Base-by-base conservation (phyloP, 345 rosid genomes). In the Heritiera littoralis region DNA sequence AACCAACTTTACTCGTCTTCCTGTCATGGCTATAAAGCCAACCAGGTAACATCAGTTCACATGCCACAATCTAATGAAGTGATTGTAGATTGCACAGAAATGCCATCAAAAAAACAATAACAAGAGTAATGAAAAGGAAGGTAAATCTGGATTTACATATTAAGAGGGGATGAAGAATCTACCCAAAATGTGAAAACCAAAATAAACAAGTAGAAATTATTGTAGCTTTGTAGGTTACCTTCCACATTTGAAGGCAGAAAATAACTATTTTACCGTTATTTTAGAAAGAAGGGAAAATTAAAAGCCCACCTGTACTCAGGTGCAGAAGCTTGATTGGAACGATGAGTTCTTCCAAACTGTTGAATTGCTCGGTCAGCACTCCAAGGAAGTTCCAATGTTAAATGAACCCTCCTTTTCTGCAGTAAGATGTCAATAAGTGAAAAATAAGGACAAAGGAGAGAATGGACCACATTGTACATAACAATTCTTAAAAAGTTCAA, bases 291-390 rank as follows among this genome's bases (percentile, higher is more conserved):
- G 43, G 38, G 40, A 46, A 60, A 45, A 77, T 72, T 83, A n/a
- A 48, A 58, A 28, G 51, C 79, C 82, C 78, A 96, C 99, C 99
- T 92, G 84, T 96, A 96, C 77, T 91, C 92, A 75, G 99, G 99
- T 65, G 99, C 99, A 76, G 99, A 96, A 80, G 98, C 94, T 89
- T 96, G 99, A 84, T 96, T 96, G 63, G 99, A 96, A 69, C 99
- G 89, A 83, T 93, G 99, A 69, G 98, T 96, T 89, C 99, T 89
- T 79, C 99, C 99, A 81, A 96, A 93, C 81, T 96, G 99, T 83
- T 96, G 99, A 86, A 96, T 96, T 77, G 99, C 99, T 74, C 98
- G 91, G 81, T 96, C 99, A 86, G 99, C 99, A 93, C 99, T 96
- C 99, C 99, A 96, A 56, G 99, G 99, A 85, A 96, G 99, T 86